Base-by-base conservation (phyloP, 1,284 basidiomycete species). In the Volvariella volvacea region DNA sequence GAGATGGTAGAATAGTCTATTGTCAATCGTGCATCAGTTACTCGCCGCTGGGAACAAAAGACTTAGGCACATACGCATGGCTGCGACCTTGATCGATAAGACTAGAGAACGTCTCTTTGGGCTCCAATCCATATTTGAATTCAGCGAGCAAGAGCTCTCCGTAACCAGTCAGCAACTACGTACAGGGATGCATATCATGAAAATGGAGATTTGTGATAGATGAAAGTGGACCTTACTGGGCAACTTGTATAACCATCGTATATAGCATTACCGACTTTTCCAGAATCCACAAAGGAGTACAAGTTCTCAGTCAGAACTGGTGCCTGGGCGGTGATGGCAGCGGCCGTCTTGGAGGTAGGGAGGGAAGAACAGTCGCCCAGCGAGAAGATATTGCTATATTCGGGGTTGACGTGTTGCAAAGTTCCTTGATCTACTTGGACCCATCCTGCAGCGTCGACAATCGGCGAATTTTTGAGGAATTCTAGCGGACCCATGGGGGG, bases 261-360 rank as follows among this genome's bases (percentile, higher is more conserved):
- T 38, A 56, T 63, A 1, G 87, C 90, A 33, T 60, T 57, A 15
- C 34, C 15, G 41, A 89, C 60, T 54, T 80, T 78, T 42, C 88
- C 89, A 1, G 76, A 83, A 52, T 84, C 76, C 57, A 92, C 68
- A 36, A 88, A 67, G 22, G 79, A 78, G 61, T 81, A 83, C 42
- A 97, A 63, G 67, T 98, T 99, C 64, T 95, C 88, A 1, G 87
- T 81, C 41, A 98, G 72, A 1, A 99, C 85, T n/a, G 95, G 95
- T 0, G 89, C 83, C 63, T 99, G 91, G 0, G 80, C 80, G 1
- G 89, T 92, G 57, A 97, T 88, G 1, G 94, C 95, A 2, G 95
- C 94, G 0, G 89, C 91, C 1, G 95, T 99, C 75, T 96, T 99
- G 63, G 89, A 92, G 10, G 92, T 98, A 4, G 94, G 93, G 36